These are phyloP conservation scores for Telfairia occidentalis DNA, from an alignment of 331 rosid genomes.

Conservation along the genomic window DNA sequence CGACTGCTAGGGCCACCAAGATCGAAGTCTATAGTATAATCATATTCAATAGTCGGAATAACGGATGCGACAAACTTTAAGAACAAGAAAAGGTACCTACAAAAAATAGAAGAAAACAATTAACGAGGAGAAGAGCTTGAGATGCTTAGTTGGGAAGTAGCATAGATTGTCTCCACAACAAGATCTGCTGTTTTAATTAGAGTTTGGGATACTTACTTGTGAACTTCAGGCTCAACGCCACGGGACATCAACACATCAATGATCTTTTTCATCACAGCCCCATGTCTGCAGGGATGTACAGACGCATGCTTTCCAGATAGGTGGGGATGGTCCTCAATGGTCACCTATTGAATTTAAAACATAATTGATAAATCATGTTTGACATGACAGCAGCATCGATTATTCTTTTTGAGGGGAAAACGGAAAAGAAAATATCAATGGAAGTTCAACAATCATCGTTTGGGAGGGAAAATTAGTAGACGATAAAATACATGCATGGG, in stretches of 20 bases:
- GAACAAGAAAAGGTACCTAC: conserved; percentile 89
- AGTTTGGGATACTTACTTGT: conserved; percentile 39
- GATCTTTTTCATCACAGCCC: conserved; percentile 96
- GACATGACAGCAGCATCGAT: neutral
- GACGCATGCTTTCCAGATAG: conserved; percentile 97
- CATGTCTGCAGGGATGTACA: conserved; percentile 94
- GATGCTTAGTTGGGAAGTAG: neutral
- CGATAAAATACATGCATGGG: neutral
- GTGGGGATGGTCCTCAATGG: conserved; percentile 96
- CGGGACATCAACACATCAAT: conserved; percentile 90
- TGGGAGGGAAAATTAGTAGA: neutral
- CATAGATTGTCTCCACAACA: neutral
- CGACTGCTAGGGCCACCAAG: conserved; percentile 78
- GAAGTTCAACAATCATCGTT: neutral
- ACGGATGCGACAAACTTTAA: conserved; percentile 92
- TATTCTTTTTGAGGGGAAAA: no score
- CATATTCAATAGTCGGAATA: conserved; percentile 92
- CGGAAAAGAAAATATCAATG: no score
- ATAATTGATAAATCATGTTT: neutral
- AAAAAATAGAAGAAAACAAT: neutral
- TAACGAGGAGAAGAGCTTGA: neutral
- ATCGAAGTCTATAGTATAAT: conserved; percentile 95
- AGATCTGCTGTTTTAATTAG: neutral
- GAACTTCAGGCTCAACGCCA: conserved; percentile 98
- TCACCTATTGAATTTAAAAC: conserved; percentile 39